Base-by-base conservation (phyloP, 2,329 filamentous ascomycete species). In the Trichophyton simii region DNA sequence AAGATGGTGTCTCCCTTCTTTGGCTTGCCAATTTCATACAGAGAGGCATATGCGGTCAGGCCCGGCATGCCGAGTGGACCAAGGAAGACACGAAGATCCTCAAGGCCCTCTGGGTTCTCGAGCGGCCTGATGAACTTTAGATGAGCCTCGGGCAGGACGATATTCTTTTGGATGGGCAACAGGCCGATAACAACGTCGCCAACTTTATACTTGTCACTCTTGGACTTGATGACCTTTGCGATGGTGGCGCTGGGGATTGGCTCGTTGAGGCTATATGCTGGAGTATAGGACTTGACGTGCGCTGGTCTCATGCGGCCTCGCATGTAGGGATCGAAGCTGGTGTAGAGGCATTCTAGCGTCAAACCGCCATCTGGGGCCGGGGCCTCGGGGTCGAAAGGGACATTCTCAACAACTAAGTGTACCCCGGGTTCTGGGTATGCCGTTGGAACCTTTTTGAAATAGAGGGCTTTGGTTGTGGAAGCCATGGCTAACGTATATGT, bases 281-380 rank as follows among this genome's bases (percentile, higher is more conserved):
- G 78, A 22, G 78, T 72, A 78, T 91, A 94, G 8, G 87, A 90
- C 75, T 87, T 83, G 70, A 76, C 68, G 41, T 78, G 72, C 5
- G 87, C 70, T 57, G 79, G 74, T 57, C 89, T 85, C 87, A 95
- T 91, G 67, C 83, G 83, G 63, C 87, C 87, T 62, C 91, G 87
- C 78, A 88, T 84, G 78, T 95, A 95, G 1, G 90, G 90, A 73
- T 95, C 90, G 76, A 87, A 87, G 46, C 88, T 91, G 65, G 85
- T 79, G 73, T 87, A 89, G 69, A 87, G 81, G 67, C 87, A 82
- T 76, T 89, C 83, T 65, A 87, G 76, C 36, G 83, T 83, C 57
- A 95, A 72, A 46, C 89, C 86, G 65, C 87, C 87, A 52, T 81
- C 72, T 25, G 84, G 80, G 31, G 84, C 80, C 3, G 81, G 66